These are phyloP conservation scores for Phytophthora macrochlamydospora DNA, from an alignment of 352 stramenopile species.

Conservation along the genomic window DNA sequence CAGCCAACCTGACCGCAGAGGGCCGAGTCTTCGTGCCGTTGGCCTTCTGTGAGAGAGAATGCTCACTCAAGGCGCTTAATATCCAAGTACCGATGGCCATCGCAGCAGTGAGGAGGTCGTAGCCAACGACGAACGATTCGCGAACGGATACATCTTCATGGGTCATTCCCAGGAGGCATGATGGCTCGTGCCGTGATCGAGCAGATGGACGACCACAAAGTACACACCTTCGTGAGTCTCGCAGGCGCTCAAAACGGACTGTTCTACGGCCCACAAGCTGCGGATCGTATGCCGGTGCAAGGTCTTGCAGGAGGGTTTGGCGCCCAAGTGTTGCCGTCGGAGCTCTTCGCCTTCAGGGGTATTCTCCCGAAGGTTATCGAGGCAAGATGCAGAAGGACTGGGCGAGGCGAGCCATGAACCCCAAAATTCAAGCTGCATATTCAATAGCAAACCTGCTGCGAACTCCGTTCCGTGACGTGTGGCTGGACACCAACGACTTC, in stretches of 20 bases:
- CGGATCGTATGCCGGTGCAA: slow-evolving; percentile 20
- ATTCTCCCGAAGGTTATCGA: slow-evolving; percentile 20
- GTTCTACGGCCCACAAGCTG: slow-evolving; percentile 52
- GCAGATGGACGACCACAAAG: slow-evolving; percentile 64
- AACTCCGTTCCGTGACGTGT: slow-evolving; percentile 25
- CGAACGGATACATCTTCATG: slow-evolving; percentile 53
- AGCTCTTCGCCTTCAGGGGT: slow-evolving; percentile 41
- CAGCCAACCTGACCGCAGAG: slow-evolving; percentile 38
- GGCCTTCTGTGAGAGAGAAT: slow-evolving; percentile 41
- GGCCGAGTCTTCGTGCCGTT: slow-evolving; percentile 38
- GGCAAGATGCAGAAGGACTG: slow-evolving; percentile 50
- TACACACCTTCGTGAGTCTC: slow-evolving; percentile 50
- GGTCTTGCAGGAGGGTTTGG: slow-evolving; percentile 27
- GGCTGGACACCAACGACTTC: slow-evolving; percentile 28
- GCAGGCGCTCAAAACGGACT: slow-evolving; percentile 47
- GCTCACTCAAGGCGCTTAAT: slow-evolving; percentile 33
- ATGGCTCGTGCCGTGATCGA: slow-evolving; percentile 53
- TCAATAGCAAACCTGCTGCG: slow-evolving; percentile 23
- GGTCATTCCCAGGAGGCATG: slow-evolving; percentile 47
- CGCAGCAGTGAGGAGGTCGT: slow-evolving; percentile 34
- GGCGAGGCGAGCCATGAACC: slow-evolving; percentile 15
- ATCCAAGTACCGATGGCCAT: slow-evolving; percentile 46
- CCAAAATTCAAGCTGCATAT: slow-evolving; percentile 21
- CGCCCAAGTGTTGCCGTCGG: slow-evolving; percentile 15
- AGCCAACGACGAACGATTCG: slow-evolving; percentile 20